Evolutionary conservation across 1,284 basidiomycete species (phyloP).

Genomic region (Ustilago vetiveriae): DNA sequence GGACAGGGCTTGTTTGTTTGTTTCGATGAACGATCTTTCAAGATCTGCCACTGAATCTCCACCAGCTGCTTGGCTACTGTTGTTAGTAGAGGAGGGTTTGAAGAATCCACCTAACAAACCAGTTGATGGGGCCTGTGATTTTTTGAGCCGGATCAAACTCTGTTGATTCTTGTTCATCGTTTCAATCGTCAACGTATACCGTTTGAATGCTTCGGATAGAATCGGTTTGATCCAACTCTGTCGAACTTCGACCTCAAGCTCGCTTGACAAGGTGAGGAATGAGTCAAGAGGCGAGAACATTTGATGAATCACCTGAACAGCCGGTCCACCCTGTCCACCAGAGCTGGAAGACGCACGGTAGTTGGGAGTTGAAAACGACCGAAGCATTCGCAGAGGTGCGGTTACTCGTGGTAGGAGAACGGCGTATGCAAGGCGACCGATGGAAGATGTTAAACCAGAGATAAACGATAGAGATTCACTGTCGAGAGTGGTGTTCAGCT

Average conservation of each 20-base stretch:
- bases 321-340: constrained; percentile 55
- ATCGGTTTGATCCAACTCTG: constrained; percentile 27
- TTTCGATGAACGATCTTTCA: constrained; percentile 1
- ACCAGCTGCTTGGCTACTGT: background rate
- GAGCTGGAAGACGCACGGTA: constrained; percentile 74
- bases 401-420: constrained; percentile 81
- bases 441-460: constrained; percentile 3
- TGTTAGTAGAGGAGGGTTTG: background rate
- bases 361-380: constrained; percentile 82
- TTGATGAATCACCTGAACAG: constrained; percentile 22
- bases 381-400: constrained; percentile 84
- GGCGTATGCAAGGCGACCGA: constrained; percentile 39
- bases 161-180: constrained; percentile 63
- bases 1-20: constrained; percentile 2
- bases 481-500: constrained; percentile 9
- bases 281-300: constrained; percentile 23
- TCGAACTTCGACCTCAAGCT: background rate
- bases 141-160: constrained; percentile 59
- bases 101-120: constrained; percentile 7
- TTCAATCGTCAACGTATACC: constrained; percentile 48
- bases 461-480: constrained; percentile 32
- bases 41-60: background rate
- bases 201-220: constrained; percentile 22
- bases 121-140: constrained; percentile 12
- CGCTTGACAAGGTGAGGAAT: constrained; percentile 1